Conservation (phyloP, 2,329 filamentous ascomycete genomes). For the Dactylella cylindrospora region DNA sequence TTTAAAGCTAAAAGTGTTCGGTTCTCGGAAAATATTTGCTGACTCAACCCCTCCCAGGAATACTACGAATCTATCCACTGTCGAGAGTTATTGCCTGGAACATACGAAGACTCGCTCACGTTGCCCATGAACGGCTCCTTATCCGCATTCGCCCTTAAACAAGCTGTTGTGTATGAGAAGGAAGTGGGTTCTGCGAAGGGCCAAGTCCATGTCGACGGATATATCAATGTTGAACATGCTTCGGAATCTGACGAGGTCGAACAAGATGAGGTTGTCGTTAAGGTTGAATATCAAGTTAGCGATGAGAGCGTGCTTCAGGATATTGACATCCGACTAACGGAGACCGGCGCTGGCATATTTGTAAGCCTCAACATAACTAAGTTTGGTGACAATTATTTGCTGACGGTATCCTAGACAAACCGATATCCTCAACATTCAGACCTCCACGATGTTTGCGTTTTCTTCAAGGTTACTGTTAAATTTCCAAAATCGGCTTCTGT, state of each 20-base stretch:
- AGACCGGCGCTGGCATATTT: slow-evolving; percentile 12
- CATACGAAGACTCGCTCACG: slow-evolving; percentile 28
- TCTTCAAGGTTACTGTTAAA: slow-evolving; percentile 25
- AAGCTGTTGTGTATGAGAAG: slow-evolving; percentile 20
- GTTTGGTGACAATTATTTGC: neutral
- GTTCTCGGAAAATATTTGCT: too few relatives aligned
- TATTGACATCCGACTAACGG: slow-evolving; percentile 19
- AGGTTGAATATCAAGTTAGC: slow-evolving; percentile 33
- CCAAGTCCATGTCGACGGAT: slow-evolving; percentile 35
- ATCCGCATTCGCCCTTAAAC: slow-evolving; percentile 28
- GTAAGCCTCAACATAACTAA: slow-evolving; percentile 3
- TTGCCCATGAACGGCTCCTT: slow-evolving; percentile 24
- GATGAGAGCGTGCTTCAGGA: slow-evolving; percentile 24
- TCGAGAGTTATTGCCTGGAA: slow-evolving; percentile 10
- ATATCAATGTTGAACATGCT: slow-evolving; percentile 24
- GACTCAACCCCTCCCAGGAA: slow-evolving; percentile 8
- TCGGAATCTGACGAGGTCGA: slow-evolving; percentile 14
- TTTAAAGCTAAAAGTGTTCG: too few relatives aligned
- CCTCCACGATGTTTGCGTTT: slow-evolving; percentile 24
- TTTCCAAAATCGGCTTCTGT: slow-evolving; percentile 21
- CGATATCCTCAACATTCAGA: slow-evolving; percentile 14
- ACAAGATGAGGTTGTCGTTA: slow-evolving; percentile 24
- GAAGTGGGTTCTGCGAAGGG: too few relatives aligned
- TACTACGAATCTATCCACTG: slow-evolving; percentile 10
- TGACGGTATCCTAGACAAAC: slow-evolving; percentile 19